Percentiles rank a stretch among this genome's conserved stretches.
phyloP scores from a whole-genome alignment of 768 basidiomycete species.

The Xerocomus spinulosus region DNA sequence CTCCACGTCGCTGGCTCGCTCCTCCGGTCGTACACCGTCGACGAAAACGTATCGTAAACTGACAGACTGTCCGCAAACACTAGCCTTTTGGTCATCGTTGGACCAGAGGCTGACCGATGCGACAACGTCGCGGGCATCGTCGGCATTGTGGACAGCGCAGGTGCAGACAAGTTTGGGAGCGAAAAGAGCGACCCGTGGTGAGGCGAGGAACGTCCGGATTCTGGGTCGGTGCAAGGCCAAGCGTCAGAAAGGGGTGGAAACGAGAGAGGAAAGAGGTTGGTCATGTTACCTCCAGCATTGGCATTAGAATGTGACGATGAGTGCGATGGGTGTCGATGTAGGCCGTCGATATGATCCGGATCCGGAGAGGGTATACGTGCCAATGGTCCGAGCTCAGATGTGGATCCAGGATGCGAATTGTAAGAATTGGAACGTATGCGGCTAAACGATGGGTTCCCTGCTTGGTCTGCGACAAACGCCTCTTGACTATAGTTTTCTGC shows the following conservation, averaged over 20 bases:
- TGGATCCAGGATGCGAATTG: slow-evolving; percentile 44
- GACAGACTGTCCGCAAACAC: slow-evolving; percentile 90
- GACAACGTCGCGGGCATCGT: slow-evolving; percentile 48
- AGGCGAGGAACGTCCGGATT: slow-evolving; percentile 33
- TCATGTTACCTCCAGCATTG: slow-evolving; percentile 25
- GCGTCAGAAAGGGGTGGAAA: slow-evolving; percentile 43
- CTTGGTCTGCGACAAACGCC: slow-evolving; percentile 41
- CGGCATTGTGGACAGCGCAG: slow-evolving; percentile 64
- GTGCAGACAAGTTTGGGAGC: slow-evolving; percentile 87
- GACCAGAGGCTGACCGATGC: slow-evolving; percentile 70
- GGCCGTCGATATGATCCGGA: slow-evolving; percentile 83
- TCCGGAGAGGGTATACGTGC: slow-evolving; percentile 80
- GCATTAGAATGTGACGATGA: slow-evolving; percentile 39
- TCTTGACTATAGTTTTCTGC: slow-evolving; percentile 68
- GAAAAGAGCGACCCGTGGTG: slow-evolving; percentile 55
- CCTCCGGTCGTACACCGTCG: slow-evolving; percentile 86
- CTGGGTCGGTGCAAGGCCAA: slow-evolving; percentile 34
- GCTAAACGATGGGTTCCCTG: slow-evolving; percentile 36
- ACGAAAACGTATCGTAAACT: slow-evolving; percentile 95
- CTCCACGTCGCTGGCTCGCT: slow-evolving; percentile 98
- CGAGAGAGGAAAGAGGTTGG: slow-evolving; percentile 52
- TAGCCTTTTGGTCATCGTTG: slow-evolving; percentile 69
- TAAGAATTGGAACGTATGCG: slow-evolving; percentile 84
- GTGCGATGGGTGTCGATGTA: slow-evolving; percentile 63
- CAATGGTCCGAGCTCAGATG: slow-evolving; percentile 64